Evolutionary conservation across 169 alveolate genomes (phyloP), one percentile per base, ranked within the genome.

Genomic region (Babesia sp.): DNA sequence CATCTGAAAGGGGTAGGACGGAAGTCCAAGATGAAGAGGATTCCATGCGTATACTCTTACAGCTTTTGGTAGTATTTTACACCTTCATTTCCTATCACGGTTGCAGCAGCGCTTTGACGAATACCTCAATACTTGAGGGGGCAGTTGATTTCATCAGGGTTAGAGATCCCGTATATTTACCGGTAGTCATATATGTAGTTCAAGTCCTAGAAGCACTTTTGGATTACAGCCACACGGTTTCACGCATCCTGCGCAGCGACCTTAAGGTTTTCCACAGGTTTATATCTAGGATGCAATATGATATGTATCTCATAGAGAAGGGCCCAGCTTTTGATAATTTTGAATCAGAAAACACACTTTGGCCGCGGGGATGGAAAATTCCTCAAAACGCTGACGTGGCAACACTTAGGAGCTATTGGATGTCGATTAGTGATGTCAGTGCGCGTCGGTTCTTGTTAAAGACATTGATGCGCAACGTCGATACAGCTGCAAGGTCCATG

Each of bases 271-370:
- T 71, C 60, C 83, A 81, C 71, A 57, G 81, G 16, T 80, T 85
- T 71, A 50, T 78, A 8, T 85, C 91, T 16, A 84, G 93, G 39
- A 60, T 89, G 46, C 92, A 89, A 44, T 89, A 57, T 61, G 93
- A 89, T 75, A 84, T 88, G 85, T 71, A 76, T 71, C 57, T 70
- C 79, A 76, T 88, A 31, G 79, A 87, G 33, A 71, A 84, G 48
- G 44, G 73, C 20, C 26, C 53, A 2, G 78, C 63, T 28, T 81
- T 72, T 26, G 82, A 74, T 24, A 81, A 66, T 22, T 46, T 31
- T 14, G 48, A 3, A 39, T 14, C 81, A 7, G 60, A 54, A 34
- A 34, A 33, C 26, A 46, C 39, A 1, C 45, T 37, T 14, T 71
- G 84, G 85, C 85, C 84, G 14, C 31, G 54, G 16, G 89, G 85